Base-by-base conservation (phyloP, 225 moss, liverwort and hornwort species). In the Takakia lepidozioides region DNA sequence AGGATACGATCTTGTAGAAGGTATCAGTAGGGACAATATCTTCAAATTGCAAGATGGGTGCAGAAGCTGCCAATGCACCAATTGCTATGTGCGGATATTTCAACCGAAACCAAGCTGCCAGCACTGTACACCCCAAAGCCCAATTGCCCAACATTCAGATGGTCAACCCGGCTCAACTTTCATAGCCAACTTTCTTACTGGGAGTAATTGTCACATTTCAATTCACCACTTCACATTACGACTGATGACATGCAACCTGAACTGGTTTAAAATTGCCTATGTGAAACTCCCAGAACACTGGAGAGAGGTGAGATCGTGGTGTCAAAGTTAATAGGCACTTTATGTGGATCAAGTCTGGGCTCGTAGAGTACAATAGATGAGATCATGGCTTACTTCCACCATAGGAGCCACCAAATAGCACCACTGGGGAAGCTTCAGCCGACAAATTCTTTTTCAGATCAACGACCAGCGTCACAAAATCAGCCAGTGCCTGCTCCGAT, bases 11-110 rank as follows among this genome's bases (percentile, higher is more conserved):
- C 61, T 69, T 80, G 46, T 77, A 59, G 49, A 91, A 98, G 21
- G 75, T 61, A 46, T 91, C 91, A 16, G 80, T 74, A 10, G 87
- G 84, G 23, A 78, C 78, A 10, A 98, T 69, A 38, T 70, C 78
- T 48, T 91, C 85, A 39, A 98, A 98, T 19, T 91, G 87, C 52
- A 98, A 65, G 52, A 98, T 98, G 40, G 95, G 95, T 25, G 95
- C 91, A n/a, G 95, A 98, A 23, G 90, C 87, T 9, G 95, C 72
- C 19, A 91, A 60, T 24, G 95, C 95, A 59, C 95, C 95, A 17
- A 98, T 81, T 20, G 83, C 91, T 59, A 98, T 70, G 54, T 98
- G 91, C 43, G 95, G 95, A 51, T 98, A 98, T 60, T 98, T 98
- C 26, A 91, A 66, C 2, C 95, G 82, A 72, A 98, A 85, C 91